Percentiles rank a stretch among this genome's conserved stretches.
Evolutionary conservation across 345 rosid genomes (phyloP).

Genomic region (Citrus cavaleriei): DNA sequence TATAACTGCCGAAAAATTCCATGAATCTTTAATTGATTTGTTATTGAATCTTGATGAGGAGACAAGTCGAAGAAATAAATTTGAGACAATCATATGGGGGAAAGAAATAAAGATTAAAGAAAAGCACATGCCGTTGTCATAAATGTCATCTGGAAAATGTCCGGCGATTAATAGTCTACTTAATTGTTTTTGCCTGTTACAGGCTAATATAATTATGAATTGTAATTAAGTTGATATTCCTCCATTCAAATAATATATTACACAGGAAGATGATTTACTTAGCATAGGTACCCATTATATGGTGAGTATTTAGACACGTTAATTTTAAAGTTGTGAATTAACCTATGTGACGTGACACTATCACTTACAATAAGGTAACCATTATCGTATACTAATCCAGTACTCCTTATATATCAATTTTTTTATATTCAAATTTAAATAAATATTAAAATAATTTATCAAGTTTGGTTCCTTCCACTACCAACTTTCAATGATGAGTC

Average conservation of each 20-base stretch:
- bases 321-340: too few relatives aligned
- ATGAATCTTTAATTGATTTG: neutral
- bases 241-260: too few relatives aligned
- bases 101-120: neutral
- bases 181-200: neutral
- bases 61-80: neutral
- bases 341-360: too few relatives aligned
- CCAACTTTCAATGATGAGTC: neutral
- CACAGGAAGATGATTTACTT: too few relatives aligned
- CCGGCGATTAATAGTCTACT: neutral
- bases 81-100: neutral
- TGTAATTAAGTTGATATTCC: neutral
- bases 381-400: fast-evolving
- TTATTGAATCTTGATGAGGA: neutral
- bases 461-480: neutral
- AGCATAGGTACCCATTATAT: too few relatives aligned
- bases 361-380: fast-evolving
- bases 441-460: neutral
- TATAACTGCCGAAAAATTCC: too few relatives aligned
- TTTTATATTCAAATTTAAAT: neutral
- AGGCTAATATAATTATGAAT: neutral
- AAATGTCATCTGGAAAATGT: neutral
- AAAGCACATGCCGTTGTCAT: neutral
- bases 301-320: too few relatives aligned
- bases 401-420: neutral